Evolutionary conservation across 2,329 filamentous ascomycete species (phyloP), one percentile per base, ranked within the genome.

Genomic region (Podosphaera xanthii): DNA sequence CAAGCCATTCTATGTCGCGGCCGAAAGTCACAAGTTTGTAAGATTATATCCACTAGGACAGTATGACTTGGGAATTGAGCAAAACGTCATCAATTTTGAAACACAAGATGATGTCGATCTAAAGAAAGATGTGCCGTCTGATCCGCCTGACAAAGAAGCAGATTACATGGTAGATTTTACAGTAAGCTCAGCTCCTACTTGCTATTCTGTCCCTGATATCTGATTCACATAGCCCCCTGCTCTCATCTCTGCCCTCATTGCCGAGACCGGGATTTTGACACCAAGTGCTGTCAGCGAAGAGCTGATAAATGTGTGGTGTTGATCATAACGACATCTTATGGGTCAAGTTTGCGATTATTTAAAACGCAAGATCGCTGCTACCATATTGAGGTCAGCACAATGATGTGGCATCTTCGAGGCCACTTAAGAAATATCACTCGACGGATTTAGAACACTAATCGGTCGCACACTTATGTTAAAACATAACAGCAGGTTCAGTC

Each of bases 11-110:
- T 95, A 94, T 67, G 89, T 95, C 22, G 89, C 92, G 4, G 86
- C 86, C 0, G 92, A 98, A 74, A 94, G 87, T 66, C 92, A 98
- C 75, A 98, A 98, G 73, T 96, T 98, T 69, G 88, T 94, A 53
- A 79, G 89, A 66, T 77, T 92, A 59, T 92, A 90, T 66, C 87
- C 91, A 0, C 73, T 92, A 31, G 82, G 84, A 62, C 88, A 95
- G 71, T 81, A 83, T 61, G 86, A 92, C 68, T 74, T 94, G 60
- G 86, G 86, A 0, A 82, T 94, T 64, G 79, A 84, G 68, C 88
- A 95, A 71, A 77, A 81, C 40, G 78, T 94, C 12, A 76, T 92
- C 61, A 80, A 87, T 56, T 94, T 92, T 69, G 76, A 76, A 65
- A 80, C 79, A 1, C 75, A 78, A 4, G 74, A 77, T 61, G 72